Evolutionary conservation across 1,284 basidiomycete genomes (phyloP), one percentile per base, ranked within the genome.

Genomic region (Cryptococcus sp.): DNA sequence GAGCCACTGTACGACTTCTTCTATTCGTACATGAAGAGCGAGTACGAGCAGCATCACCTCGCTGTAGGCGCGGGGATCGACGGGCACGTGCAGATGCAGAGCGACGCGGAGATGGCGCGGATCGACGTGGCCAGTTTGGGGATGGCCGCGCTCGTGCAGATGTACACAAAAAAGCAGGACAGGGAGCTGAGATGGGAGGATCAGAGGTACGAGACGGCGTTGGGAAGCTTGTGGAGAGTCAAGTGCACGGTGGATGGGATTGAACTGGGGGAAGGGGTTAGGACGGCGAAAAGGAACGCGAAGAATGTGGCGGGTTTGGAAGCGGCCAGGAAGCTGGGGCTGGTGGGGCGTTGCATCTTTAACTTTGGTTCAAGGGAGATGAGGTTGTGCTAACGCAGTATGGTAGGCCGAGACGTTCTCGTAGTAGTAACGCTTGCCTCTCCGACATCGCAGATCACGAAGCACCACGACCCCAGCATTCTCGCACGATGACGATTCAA

Each of bases 1-100:
- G 69, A 70, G 18, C 73, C 73, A 3, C 61, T 75, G 12, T 65
- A 62, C 57, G 71, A 74, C 39, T 74, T 72, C 57, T 76, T 72
- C 66, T 68, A 67, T 58, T 53, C 58, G 15, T 66, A 70, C 61
- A 75, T 73, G 73, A 54, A 61, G 42, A 49, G 46, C 37, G 69
- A 72, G 52, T 59, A 70, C 53, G 55, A 61, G 13, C 67, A 67
- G 59, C 69, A 71, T 49, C 57, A 60, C 40, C 42, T 44, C 9
- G 67, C 65, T 7, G 56, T 66, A 18, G 63, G 64, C 8, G 52
- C 57, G 1, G 61, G 57, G 2, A 35, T 55, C 33, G 66, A 69
- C 21, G 70, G 69, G 3, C 46, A 56, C 7, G 59, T 65, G 28
- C 59, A 61, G 13, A 46, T 63, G 15, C 60, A 68, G 33, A 52